Percentiles rank a stretch among this genome's conserved stretches.
Evolutionary conservation across 1,139 yeast genomes (phyloP).

Genomic region (Lodderomyces metapsilosis): DNA sequence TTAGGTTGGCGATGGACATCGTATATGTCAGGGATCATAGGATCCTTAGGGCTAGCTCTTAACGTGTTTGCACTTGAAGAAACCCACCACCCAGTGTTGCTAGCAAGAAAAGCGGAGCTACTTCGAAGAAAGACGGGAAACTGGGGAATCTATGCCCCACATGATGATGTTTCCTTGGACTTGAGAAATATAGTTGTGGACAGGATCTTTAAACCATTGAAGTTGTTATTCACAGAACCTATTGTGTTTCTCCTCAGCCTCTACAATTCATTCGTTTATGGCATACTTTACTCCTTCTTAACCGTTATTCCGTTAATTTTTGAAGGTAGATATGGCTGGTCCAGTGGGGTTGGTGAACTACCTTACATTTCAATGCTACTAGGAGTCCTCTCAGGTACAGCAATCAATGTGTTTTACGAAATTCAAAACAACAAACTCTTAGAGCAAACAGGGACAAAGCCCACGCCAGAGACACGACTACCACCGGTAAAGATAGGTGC

Average conservation of each 20-base stretch:
- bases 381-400: constrained; percentile 62
- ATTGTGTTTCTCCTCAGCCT: constrained; percentile 64
- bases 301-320: constrained; percentile 80
- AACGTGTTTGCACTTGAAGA: constrained; percentile 40
- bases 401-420: constrained; percentile 26
- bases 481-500: constrained; percentile 72
- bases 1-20: constrained; percentile 61
- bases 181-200: constrained; percentile 64
- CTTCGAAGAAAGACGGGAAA: constrained; percentile 55
- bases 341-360: constrained; percentile 52
- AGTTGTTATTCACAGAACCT: constrained; percentile 70
- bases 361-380: constrained; percentile 66
- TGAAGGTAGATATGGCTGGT: constrained; percentile 55
- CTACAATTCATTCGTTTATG: constrained; percentile 82
- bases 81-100: constrained; percentile 48
- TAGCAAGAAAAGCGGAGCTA: constrained; percentile 59
- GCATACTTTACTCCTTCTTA: constrained; percentile 70
- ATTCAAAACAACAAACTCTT: constrained; percentile 18
- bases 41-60: constrained; percentile 37
- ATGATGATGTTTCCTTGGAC: constrained; percentile 64
- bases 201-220: constrained; percentile 66
- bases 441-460: constrained; percentile 47
- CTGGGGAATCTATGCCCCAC: constrained; percentile 86
- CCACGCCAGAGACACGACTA: constrained; percentile 76
- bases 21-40: constrained; percentile 53